Base-by-base conservation (phyloP, 2,329 filamentous ascomycete genomes). In the Colletotrichum gloeosporioides region DNA sequence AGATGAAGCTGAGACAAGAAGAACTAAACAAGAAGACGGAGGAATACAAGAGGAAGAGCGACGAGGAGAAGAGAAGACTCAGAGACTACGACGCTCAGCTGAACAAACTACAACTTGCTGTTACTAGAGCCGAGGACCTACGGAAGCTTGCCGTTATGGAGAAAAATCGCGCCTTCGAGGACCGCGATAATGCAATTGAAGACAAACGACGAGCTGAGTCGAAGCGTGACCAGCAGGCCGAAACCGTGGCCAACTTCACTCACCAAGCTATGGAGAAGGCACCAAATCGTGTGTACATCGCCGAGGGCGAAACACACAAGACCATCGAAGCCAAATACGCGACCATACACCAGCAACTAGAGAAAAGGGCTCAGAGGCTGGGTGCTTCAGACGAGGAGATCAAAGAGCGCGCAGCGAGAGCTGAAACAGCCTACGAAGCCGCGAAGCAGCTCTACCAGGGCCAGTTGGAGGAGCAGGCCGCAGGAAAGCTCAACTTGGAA, bases 301-400 rank as follows among this genome's bases (percentile, higher is more conserved):
- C 92, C 6, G 89, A 91, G 69, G 91, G 90, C 7, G 93, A 95
- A 81, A 95, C 92, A 0, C 83, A 89, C 57, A 82, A 85, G 15
- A 92, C 88, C 71, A 87, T 93, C 25, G 87, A 89, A 78, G 86
- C 84, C 70, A 90, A 91, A 81, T 90, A 90, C 74, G 79, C 89
- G 2, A 89, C 88, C 49, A 84, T 96, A 16, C 83, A 85, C 36
- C 87, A 88, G 61, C 92, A 94, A 80, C 84, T 95, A n/a, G 83
- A 87, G 22, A 88, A 88, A 76, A 89, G 91, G 70, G 89, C 91
- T 73, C 85, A 86, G 67, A 87, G 89, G 79, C 85, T 92, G 62
- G 94, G 94, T 29, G 93, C 90, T 68, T 88, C 90, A 25, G 92
- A 94, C 69, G 87, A 93, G 77, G 86, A 95, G 79, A 93, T 95